Conservation (phyloP, 176 grass and related monocot genomes). For the Eleusine coracana region DNA sequence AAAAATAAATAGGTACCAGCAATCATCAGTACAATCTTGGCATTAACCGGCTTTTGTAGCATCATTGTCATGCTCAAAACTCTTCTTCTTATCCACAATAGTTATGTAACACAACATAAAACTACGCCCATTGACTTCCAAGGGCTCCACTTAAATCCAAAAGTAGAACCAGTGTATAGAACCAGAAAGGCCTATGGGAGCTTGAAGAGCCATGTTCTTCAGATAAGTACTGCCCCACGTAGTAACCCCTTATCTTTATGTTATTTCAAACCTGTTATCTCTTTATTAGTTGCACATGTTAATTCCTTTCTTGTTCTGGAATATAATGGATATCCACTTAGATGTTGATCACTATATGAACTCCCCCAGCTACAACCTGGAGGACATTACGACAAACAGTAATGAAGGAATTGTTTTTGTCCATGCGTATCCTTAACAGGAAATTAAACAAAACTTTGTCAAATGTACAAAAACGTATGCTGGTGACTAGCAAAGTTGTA, state of each 20-base stretch:
- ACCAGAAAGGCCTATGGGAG: constrained; percentile 23
- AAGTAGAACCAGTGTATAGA: not conserved
- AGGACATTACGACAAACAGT: not conserved
- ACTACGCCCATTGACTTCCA: not conserved
- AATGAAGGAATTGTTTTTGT: not conserved
- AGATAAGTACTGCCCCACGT: not conserved
- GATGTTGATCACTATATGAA: constrained; percentile 27
- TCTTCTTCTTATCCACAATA: not conserved
- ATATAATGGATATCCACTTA: not conserved
- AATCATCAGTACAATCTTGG: too few relatives aligned
- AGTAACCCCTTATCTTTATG: not conserved
- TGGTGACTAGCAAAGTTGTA: not conserved
- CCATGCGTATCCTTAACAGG: constrained; percentile 14
- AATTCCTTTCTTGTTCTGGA: not conserved
- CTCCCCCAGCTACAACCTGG: constrained; percentile 31
- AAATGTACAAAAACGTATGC: not conserved
- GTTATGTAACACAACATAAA: too few relatives aligned
- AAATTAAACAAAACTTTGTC: constrained; percentile 10
- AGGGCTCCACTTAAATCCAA: not conserved
- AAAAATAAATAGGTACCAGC: not conserved
- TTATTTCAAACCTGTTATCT: not conserved
- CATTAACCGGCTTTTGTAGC: not conserved
- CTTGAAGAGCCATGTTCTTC: constrained; percentile 20
- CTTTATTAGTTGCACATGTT: not conserved
- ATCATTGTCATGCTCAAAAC: not conserved